phyloP scores from a whole-genome alignment of 2,329 filamentous ascomycete species.

The Sporothrix pallida region DNA sequence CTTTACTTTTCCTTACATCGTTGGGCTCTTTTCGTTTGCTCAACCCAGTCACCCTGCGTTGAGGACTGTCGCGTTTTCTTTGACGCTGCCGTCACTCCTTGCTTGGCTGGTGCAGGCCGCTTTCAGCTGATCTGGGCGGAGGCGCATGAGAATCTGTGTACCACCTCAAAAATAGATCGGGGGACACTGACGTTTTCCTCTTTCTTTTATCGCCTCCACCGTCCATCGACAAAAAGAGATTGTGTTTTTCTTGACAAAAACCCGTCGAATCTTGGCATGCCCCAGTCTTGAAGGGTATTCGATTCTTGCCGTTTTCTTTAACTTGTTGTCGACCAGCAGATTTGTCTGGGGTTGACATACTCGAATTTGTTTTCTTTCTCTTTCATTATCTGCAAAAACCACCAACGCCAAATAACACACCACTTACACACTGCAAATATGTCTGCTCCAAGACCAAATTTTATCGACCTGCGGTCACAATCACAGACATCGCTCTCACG shows the following conservation, averaged over 20 bases:
- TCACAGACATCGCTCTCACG: conserved; percentile 61
- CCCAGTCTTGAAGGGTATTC: background rate
- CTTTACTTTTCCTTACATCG: background rate
- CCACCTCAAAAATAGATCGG: conserved; percentile 30
- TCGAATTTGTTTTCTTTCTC: background rate
- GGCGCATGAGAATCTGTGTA: conserved; percentile 12
- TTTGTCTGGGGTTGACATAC: background rate
- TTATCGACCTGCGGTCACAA: conserved; percentile 64
- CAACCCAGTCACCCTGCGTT: conserved; percentile 8
- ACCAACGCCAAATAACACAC: conserved; percentile 34
- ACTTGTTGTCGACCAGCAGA: background rate
- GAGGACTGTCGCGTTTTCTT: conserved; percentile 27
- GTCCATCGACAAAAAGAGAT: background rate
- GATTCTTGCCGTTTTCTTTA: background rate
- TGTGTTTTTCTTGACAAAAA: background rate
- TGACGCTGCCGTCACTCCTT: conserved; percentile 24
- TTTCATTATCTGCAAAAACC: background rate
- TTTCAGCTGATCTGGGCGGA: conserved; percentile 27
- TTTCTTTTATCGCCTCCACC: conserved; percentile 1
- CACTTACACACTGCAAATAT: conserved; percentile 47
- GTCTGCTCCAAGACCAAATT: conserved; percentile 59
- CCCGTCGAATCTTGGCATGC: background rate
- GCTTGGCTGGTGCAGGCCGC: conserved; percentile 28
- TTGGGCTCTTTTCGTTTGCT: background rate
- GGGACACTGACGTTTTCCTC: conserved; percentile 19